Evolutionary conservation across 2,329 filamentous ascomycete species (phyloP), one percentile per base, ranked within the genome.

Genomic region (Penicillium nordicum): DNA sequence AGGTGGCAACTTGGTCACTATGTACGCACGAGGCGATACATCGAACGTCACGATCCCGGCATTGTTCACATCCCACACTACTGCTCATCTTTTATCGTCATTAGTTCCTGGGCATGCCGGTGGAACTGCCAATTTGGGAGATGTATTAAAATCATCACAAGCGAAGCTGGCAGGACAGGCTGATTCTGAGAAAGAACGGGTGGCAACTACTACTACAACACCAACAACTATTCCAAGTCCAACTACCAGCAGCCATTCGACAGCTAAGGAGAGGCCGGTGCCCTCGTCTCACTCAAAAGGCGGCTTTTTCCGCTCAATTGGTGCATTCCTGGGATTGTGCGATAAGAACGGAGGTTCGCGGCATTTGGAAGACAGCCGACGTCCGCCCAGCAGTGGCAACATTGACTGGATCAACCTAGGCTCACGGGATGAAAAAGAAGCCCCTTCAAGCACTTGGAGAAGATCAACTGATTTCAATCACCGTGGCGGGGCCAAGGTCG

Each of bases 21-120:
- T 99, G 94, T 97, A 96, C 73, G 94, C 94, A n/a, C 86, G 90
- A 67, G 94, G 93, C 37, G 92, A 97, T 70, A 96, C 93, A 4
- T 95, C 92, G 34, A 96, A 97, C 68, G 84, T 97, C 63, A 91
- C 91, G 0, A 97, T 99, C 52, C 92, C 94, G 1, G 90, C 94
- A 0, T 82, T 97, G 10, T 99, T 99, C 74, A 97, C 94, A 0
- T 95, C 93, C 0, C 86, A 94, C 65, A 97, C 92, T 0, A 97
- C 93, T 0, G 94, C 94, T 1, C 93, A 97, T 72, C 80, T 99
- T 14, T 81, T 99, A 16, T 96, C 92, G 1, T 92, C 92, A 8
- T 81, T 97, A 58, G 87, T 94, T 56, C 90, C 92, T 50, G 82
- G 85, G 1, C 86, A 87, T 45, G 83, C 81, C 63, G 84, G 84